Conservation (phyloP, 176 grass and related monocot genomes). For the Oropetium thomaeum region DNA sequence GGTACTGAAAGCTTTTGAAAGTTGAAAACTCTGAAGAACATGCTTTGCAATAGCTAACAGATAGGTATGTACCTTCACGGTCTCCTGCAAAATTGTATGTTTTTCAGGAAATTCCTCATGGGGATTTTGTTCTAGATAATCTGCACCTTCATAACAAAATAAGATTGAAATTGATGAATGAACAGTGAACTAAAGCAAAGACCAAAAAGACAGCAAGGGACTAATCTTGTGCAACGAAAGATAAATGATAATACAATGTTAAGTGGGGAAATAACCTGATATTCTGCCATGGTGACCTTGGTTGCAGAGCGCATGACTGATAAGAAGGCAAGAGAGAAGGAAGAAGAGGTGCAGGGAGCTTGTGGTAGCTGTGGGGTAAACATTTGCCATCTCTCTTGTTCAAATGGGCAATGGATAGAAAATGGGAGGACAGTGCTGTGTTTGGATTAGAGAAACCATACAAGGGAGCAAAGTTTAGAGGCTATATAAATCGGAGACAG, state of each 20-base stretch:
- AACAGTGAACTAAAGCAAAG: conserved; percentile 5
- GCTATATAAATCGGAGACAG: conserved; percentile 36
- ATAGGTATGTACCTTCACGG: conserved; percentile 37
- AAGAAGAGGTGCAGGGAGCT: conserved; percentile 54
- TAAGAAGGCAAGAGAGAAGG: conserved; percentile 52
- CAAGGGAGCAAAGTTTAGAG: conserved; percentile 34
- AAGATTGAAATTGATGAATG: conserved; percentile 20
- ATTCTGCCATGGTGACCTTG: conserved; percentile 39
- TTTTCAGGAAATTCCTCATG: conserved; percentile 23
- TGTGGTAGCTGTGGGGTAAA: conserved; percentile 32
- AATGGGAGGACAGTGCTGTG: conserved; percentile 40
- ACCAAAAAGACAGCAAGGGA: background rate
- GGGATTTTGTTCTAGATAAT: conserved; percentile 45
- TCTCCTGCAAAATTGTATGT: conserved; percentile 32
- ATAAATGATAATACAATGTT: background rate
- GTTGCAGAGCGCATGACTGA: conserved; percentile 43
- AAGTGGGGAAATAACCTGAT: conserved; percentile 25
- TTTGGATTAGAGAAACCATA: conserved; percentile 45
- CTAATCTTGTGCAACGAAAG: conserved; percentile 4
- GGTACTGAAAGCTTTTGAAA: conserved; percentile 11
- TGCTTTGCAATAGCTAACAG: background rate
- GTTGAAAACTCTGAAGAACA: background rate
- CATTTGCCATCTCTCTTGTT: conserved; percentile 44
- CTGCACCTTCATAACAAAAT: conserved; percentile 29
- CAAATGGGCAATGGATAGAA: conserved; percentile 35